Percentiles rank a stretch among this genome's conserved stretches.
These are phyloP conservation scores for Pseudogymnoascus sp. DNA, from an alignment of 2,329 filamentous ascomycete genomes.

Conservation along the genomic window DNA sequence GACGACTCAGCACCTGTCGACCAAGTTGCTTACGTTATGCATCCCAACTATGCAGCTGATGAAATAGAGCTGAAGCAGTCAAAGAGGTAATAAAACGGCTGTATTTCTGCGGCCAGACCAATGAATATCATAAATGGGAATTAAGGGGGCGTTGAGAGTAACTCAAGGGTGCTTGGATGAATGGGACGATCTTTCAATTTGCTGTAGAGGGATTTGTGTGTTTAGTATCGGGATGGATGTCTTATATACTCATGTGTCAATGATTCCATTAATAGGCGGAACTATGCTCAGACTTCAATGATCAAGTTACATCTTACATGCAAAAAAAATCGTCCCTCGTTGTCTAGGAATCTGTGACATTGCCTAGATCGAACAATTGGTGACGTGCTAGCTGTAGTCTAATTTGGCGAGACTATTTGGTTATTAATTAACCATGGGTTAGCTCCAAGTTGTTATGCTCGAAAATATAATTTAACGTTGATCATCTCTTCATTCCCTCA, in stretches of 20 bases:
- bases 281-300: neutral
- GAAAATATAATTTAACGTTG: neutral
- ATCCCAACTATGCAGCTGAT: constrained; percentile 88
- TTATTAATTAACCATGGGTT: neutral
- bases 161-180: neutral
- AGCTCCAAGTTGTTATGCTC: neutral
- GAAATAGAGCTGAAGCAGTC: constrained; percentile 18
- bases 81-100: constrained; percentile 1
- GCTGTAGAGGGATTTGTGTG: constrained; percentile 3
- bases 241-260: neutral
- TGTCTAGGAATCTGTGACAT: neutral
- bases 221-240: neutral
- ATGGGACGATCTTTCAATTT: neutral
- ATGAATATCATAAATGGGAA: constrained; percentile 1
- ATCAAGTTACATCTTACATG: neutral
- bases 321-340: neutral
- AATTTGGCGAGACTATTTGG: neutral
- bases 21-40: constrained; percentile 73
- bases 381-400: neutral
- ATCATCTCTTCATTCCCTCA: neutral
- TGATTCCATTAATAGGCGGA: neutral
- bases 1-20: constrained; percentile 36
- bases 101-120: neutral
- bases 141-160: neutral
- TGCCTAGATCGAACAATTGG: neutral